These are phyloP conservation scores for Collybia mongolica DNA, from an alignment of 768 basidiomycete species.

Conservation along the genomic window DNA sequence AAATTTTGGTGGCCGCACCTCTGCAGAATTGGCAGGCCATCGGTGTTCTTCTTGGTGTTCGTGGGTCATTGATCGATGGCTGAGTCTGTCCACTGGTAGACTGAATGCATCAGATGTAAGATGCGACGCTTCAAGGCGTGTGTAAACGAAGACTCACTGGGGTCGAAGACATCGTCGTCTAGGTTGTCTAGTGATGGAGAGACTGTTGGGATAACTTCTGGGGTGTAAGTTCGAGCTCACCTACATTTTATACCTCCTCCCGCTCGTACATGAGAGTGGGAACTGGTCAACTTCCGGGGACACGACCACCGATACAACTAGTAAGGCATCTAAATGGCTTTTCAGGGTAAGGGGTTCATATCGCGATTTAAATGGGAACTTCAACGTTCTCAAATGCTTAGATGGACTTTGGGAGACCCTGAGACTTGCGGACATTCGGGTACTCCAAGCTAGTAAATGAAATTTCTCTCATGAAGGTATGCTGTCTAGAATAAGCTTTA, in stretches of 20 bases:
- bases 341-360: slow-evolving; percentile 10
- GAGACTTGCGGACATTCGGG: slow-evolving; percentile 12
- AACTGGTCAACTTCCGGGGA: too few species aligned
- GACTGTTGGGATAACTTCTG: too few species aligned
- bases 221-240: too few species aligned
- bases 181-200: not conserved
- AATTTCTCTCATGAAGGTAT: slow-evolving; percentile 1
- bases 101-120: not conserved
- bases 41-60: slow-evolving; percentile 45
- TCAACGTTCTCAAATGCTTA: too few species aligned
- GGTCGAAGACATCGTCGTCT: slow-evolving; percentile 11
- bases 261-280: too few species aligned
- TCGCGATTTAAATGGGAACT: not conserved
- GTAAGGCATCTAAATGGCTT: too few species aligned
- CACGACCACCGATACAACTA: too few species aligned
- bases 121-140: not conserved
- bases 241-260: too few species aligned
- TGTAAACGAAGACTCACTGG: slow-evolving; percentile 5
- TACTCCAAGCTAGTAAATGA: slow-evolving; percentile 1
- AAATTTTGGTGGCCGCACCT: slow-evolving; percentile 33
- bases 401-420: not conserved
- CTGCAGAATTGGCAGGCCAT: slow-evolving; percentile 80
- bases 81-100: slow-evolving; percentile 4
- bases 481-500: slow-evolving; percentile 15
- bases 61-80: slow-evolving; percentile 7